Base-by-base conservation (phyloP, 305 asterid species). In the Fraxinus angustifolia region DNA sequence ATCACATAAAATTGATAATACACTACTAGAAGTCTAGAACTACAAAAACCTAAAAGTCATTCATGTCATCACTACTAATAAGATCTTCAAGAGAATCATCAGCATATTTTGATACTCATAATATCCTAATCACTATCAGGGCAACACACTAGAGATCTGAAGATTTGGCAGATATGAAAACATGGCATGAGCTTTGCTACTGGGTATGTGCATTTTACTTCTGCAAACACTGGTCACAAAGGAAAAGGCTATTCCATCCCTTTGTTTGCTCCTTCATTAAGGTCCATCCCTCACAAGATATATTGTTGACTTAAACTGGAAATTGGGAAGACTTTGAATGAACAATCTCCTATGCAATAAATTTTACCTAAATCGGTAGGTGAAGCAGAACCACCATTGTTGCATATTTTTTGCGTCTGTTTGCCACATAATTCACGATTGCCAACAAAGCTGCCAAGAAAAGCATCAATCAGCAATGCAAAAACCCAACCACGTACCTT, bases 391-490 rank as follows among this genome's bases (percentile, higher is more conserved):
- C 90, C 96, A 86, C 86, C 89, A 78, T 82, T 85, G 81, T 56
- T 93, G 90, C 99, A 96, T 76, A 82, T 73, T 76, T 84, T 86
- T 35, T 53, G 65, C 17, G 86, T 83, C 88, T 94, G 99, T 88
- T 86, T 83, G 71, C 99, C 99, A 82, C 99, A 96, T 88, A 96
- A 86, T 72, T 86, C 97, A 77, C 94, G 98, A 80, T 96, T 96
- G 68, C 99, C 99, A 82, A 92, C 85, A 89, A 92, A 96, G 42
- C 99, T 96, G 90, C 89, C 40, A 81, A 78, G 81, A 81, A 86
- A 82, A 83, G 81, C 87, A 84, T 79, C 76, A 78, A 75, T 78
- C 53, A 78, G 83, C 74, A 78, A 58, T 45, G 50, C 14, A 53
- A 79, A 62, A 79, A 14, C 71, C 31, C 53, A 80, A 56, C 12